Conservation (phyloP, 2,329 filamentous ascomycete species). For the Penicillium sp. region DNA sequence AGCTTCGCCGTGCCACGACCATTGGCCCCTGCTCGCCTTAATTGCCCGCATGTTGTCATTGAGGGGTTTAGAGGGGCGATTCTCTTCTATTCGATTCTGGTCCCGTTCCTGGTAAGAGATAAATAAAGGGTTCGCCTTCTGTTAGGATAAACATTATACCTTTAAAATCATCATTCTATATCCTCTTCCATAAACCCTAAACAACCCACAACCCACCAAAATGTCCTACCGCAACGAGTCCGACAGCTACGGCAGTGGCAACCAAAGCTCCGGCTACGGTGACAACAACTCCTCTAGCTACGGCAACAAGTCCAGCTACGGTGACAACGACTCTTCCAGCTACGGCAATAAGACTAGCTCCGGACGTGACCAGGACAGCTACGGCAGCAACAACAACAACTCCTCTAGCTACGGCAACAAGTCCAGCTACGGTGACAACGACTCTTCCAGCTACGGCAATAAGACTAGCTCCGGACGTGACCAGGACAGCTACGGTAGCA, state of each 20-base stretch:
- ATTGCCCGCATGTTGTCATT: constrained; percentile 2
- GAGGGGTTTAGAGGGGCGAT: constrained; percentile 1
- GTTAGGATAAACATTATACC: neutral
- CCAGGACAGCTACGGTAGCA: constrained; percentile 7
- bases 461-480: neutral
- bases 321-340: too few relatives aligned
- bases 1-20: neutral
- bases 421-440: neutral
- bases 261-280: constrained; percentile 9
- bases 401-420: neutral
- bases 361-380: neutral
- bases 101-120: neutral
- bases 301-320: neutral
- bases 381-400: neutral
- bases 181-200: neutral
- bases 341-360: too few relatives aligned
- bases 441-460: neutral
- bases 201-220: neutral
- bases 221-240: constrained; percentile 11
- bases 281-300: neutral
- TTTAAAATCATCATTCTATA: neutral
- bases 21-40: constrained; percentile 1
- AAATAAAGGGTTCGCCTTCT: neutral
- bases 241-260: constrained; percentile 9
- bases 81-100: neutral